Conservation (phyloP, 2,329 filamentous ascomycete species). For the Ramularia collo-cygni region DNA sequence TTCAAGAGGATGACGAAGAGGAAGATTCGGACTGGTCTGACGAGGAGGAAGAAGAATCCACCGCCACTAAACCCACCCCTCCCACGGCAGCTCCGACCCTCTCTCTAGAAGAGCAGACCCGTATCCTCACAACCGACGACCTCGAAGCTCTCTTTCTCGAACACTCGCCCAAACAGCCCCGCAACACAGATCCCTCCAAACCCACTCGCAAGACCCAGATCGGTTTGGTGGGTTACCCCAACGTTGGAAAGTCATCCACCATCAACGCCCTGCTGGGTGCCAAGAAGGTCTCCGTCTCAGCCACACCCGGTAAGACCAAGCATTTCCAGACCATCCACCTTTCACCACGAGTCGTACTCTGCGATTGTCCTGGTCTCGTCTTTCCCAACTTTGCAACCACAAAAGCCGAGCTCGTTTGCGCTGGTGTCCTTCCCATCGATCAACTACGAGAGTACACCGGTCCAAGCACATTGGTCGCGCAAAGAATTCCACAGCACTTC, state of each 20-base stretch:
- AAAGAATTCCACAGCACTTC: slow-evolving; percentile 79
- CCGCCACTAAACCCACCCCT: slow-evolving; percentile 26
- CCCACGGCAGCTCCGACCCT: slow-evolving; percentile 29
- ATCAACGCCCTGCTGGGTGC: slow-evolving; percentile 98
- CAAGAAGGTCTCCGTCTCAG: slow-evolving; percentile 97
- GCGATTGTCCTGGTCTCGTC: slow-evolving; percentile 96
- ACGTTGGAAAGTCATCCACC: slow-evolving; percentile 97
- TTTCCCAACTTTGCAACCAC: slow-evolving; percentile 97
- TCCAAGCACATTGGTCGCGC: slow-evolving; percentile 73
- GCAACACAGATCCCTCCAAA: slow-evolving; percentile 39
- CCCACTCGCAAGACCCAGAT: slow-evolving; percentile 69
- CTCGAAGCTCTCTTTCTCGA: slow-evolving; percentile 80
- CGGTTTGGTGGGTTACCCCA: slow-evolving; percentile 93
- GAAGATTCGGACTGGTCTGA: slow-evolving; percentile 32
- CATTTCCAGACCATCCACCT: slow-evolving; percentile 98
- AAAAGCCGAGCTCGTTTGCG: slow-evolving; percentile 92
- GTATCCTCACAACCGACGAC: slow-evolving; percentile 88
- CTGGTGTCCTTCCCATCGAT: slow-evolving; percentile 91
- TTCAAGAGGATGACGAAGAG: slow-evolving; percentile 35
- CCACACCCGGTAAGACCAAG: slow-evolving; percentile 97
- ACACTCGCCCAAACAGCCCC: slow-evolving; percentile 55
- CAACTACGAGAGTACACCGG: slow-evolving; percentile 90
- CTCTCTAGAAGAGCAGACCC: slow-evolving; percentile 43
- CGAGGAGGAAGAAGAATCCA: slow-evolving; percentile 34
- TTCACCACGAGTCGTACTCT: slow-evolving; percentile 80